phyloP scores from a whole-genome alignment of 768 basidiomycete genomes.

The Cubamyces sp. region DNA sequence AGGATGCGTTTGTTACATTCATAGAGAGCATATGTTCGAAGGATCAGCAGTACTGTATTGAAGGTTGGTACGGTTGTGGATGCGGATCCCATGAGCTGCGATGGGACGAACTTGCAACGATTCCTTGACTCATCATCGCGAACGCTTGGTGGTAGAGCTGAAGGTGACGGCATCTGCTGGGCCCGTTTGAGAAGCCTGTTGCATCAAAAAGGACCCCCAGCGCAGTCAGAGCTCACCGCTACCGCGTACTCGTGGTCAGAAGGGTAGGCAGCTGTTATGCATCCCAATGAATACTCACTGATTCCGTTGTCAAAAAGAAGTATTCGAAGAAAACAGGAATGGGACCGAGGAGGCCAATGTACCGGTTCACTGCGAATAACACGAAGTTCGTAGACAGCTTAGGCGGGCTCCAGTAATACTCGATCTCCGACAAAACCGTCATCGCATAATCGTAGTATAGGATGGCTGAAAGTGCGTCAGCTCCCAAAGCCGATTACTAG shows the following conservation, averaged over 20 bases:
- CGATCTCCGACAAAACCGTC: constrained; percentile 48
- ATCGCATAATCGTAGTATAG: constrained; percentile 51
- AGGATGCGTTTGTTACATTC: constrained; percentile 27
- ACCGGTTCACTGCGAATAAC: constrained; percentile 30
- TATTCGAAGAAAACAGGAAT: constrained; percentile 26
- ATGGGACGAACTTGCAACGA: constrained; percentile 16
- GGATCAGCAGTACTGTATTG: constrained; percentile 25
- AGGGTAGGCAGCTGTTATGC: not conserved
- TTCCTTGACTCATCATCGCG: constrained; percentile 6
- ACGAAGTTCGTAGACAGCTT: constrained; percentile 21
- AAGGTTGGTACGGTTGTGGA: not conserved
- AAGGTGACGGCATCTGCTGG: constrained; percentile 13
- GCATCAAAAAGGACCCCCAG: not conserved
- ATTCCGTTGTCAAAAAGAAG: constrained; percentile 8
- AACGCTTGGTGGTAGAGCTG: constrained; percentile 16
- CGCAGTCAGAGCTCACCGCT: not conserved
- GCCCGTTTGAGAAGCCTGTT: not conserved
- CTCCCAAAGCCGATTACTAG: too few relatives aligned
- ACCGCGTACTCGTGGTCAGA: not conserved
- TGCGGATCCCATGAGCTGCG: not conserved
- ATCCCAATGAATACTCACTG: constrained; percentile 1
- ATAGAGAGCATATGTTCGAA: constrained; percentile 34
- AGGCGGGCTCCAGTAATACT: constrained; percentile 45
- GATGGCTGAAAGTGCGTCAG: constrained; percentile 24
- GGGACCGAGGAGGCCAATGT: constrained; percentile 29